A percentile compares a stretch with the other conserved stretches of the same genome.
phyloP scores from a whole-genome alignment of 495 filamentous ascomycete genomes.

The Platismatia glauca region DNA sequence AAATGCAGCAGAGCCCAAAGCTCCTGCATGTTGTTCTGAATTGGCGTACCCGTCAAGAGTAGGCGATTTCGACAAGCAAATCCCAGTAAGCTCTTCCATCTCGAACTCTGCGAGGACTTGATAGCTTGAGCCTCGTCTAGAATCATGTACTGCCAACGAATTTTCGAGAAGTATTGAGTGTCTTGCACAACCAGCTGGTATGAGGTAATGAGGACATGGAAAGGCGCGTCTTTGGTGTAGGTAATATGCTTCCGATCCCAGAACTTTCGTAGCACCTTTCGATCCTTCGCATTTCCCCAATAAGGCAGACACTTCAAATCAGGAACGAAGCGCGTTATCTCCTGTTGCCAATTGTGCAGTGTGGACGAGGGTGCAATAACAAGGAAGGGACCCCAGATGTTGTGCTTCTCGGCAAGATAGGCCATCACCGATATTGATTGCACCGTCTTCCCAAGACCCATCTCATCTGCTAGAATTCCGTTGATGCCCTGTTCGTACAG shows the following conservation, averaged over 20 bases:
- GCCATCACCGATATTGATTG: conserved; percentile 99
- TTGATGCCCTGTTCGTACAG: conserved; percentile 99
- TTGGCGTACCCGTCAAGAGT: conserved; percentile 90
- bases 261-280: conserved; percentile 94
- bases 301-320: conserved; percentile 91
- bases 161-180: conserved; percentile 94
- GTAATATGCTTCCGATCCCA: conserved; percentile 98
- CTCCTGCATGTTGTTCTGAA: conserved; percentile 99
- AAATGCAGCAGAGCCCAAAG: conserved; percentile 96
- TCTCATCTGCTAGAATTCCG: conserved; percentile 96
- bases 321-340: conserved; percentile 89
- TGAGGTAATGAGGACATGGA: conserved; percentile 93
- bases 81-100: conserved; percentile 90
- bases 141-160: conserved; percentile 99
- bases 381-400: conserved; percentile 97
- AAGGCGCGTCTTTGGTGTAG: conserved; percentile 83
- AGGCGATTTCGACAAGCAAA: conserved; percentile 95
- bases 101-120: conserved; percentile 91
- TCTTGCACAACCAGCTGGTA: conserved; percentile 96
- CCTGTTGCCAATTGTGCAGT: conserved; percentile 98
- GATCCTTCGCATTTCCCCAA: conserved; percentile 90
- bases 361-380: conserved; percentile 96
- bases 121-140: conserved; percentile 97
- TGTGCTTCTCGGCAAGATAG: conserved; percentile 91
- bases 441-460: conserved; percentile 98